phyloP scores from a whole-genome alignment of 352 stramenopile genomes.

The Phytophthora pseudosyringae region DNA sequence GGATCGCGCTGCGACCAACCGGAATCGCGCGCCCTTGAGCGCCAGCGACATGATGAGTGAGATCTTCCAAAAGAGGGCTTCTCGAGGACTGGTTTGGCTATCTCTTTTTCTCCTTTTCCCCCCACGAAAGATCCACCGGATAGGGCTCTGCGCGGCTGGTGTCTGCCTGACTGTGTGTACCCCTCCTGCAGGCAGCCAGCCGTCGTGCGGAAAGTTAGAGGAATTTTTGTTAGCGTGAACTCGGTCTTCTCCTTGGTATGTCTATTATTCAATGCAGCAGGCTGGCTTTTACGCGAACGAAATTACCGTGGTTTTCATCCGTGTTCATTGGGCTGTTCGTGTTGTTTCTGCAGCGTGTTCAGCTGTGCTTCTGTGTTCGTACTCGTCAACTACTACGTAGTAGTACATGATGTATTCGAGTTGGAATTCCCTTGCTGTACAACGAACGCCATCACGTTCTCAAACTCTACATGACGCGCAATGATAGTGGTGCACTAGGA shows the following conservation, averaged over 20 bases:
- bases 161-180: conserved; percentile 50
- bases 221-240: conserved; percentile 73
- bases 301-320: conserved; percentile 46
- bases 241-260: conserved; percentile 68
- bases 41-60: conserved; percentile 65
- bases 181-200: conserved; percentile 34
- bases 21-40: conserved; percentile 41
- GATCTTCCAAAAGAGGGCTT: conserved; percentile 51
- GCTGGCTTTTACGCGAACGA: conserved; percentile 64
- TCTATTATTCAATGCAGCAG: conserved; percentile 81
- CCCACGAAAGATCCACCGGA: conserved; percentile 65
- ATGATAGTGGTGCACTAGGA: conserved; percentile 18
- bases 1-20: conserved; percentile 31
- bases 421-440: too few relatives aligned
- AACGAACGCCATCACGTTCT: neutral
- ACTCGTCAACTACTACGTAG: too few relatives aligned
- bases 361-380: neutral
- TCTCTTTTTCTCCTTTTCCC: conserved; percentile 65
- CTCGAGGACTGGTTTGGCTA: conserved; percentile 47
- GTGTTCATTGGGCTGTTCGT: conserved; percentile 10
- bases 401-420: neutral
- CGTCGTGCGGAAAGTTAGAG: conserved; percentile 76
- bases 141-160: conserved; percentile 60
- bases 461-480: neutral
- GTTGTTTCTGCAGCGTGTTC: neutral